A percentile compares a stretch with the other conserved stretches of the same genome.
These are phyloP conservation scores for Beauveria rudraprayagi DNA, from an alignment of 2,329 filamentous ascomycete genomes.

Conservation along the genomic window DNA sequence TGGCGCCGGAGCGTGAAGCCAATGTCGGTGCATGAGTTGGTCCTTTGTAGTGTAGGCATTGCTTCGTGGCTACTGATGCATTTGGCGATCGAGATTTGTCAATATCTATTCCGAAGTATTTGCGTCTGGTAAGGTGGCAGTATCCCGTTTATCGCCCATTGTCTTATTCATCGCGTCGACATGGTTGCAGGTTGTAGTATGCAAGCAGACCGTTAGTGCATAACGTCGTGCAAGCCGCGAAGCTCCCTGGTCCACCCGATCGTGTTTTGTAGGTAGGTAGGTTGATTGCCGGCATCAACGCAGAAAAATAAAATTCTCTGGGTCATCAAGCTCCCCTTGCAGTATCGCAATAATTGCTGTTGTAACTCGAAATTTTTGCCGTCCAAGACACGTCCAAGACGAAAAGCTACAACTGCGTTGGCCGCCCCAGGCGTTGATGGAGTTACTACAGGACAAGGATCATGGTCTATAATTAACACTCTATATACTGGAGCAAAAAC, in stretches of 20 bases:
- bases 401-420: background rate
- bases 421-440: background rate
- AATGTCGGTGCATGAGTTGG: constrained; percentile 52
- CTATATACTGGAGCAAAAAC: background rate
- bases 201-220: background rate
- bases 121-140: background rate
- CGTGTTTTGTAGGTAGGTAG: background rate
- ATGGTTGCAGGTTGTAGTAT: background rate
- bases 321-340: no score
- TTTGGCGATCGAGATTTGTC: background rate
- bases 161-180: background rate
- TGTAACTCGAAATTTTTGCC: background rate
- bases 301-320: background rate
- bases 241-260: background rate
- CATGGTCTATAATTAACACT: background rate
- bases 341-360: no score
- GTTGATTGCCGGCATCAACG: background rate
- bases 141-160: background rate
- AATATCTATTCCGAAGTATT: background rate
- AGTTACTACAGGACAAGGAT: background rate
- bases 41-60: constrained; percentile 36
- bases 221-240: background rate
- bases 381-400: background rate
- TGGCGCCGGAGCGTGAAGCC: constrained; percentile 67
- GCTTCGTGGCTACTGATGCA: background rate